Percentiles rank a stretch among this genome's conserved stretches.
Conservation (phyloP, 352 stramenopile genomes). For the Lagenidium sp. region DNA sequence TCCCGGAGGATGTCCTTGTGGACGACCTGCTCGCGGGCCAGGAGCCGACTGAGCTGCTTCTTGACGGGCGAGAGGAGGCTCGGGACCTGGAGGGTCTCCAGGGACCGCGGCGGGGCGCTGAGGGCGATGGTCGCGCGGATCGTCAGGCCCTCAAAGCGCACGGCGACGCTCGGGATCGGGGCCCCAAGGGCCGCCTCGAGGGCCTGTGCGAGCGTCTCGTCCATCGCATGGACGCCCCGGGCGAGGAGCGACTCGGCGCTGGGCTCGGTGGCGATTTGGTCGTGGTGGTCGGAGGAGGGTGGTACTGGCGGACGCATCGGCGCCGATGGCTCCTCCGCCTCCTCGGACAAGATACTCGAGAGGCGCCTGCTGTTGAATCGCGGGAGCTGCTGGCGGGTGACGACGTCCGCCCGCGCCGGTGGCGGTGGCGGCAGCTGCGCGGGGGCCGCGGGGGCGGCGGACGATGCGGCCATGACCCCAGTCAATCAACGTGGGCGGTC, state of each 20-base stretch:
- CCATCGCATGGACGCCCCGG: constrained; percentile 36
- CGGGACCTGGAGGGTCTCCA: constrained; percentile 16
- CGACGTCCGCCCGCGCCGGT: too few species aligned
- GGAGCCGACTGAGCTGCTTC: constrained; percentile 11
- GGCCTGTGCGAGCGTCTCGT: constrained; percentile 28
- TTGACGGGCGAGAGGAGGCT: constrained; percentile 27
- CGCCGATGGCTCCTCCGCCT: too few species aligned
- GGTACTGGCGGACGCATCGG: too few species aligned
- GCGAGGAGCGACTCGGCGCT: constrained; percentile 38
- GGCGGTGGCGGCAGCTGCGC: too few species aligned
- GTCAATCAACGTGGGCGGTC: too few species aligned
- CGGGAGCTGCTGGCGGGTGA: constrained; percentile 14
- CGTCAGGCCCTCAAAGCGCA: constrained; percentile 39
- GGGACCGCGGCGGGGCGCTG: not conserved
- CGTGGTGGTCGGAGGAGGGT: too few species aligned
- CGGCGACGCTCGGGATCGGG: constrained; percentile 38
- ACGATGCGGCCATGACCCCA: too few species aligned
- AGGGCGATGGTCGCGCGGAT: constrained; percentile 21
- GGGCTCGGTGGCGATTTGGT: constrained; percentile 1
- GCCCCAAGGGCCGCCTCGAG: constrained; percentile 26
- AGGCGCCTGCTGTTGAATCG: constrained; percentile 24
- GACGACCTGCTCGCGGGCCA: constrained; percentile 15
- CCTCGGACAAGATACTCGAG: constrained; percentile 8
- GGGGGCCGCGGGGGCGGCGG: too few species aligned
- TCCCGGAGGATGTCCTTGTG: constrained; percentile 40